These are phyloP conservation scores for Meyerozyma carpophila DNA, from an alignment of 1,139 yeast genomes.

Conservation along the genomic window DNA sequence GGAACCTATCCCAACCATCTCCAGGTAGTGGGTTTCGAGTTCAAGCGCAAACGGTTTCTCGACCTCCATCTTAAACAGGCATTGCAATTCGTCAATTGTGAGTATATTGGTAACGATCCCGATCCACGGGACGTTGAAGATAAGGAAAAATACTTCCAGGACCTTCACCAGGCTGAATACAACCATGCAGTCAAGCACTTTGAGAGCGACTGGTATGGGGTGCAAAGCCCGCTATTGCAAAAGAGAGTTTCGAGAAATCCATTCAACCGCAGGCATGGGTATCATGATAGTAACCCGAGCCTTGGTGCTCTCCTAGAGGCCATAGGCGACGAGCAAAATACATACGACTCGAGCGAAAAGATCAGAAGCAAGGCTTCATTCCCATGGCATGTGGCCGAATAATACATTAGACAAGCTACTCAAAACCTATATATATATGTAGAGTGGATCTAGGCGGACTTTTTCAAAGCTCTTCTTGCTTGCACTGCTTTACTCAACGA, in stretches of 20 bases:
- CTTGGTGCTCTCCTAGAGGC: conserved; percentile 17
- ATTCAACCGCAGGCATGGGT: conserved; percentile 42
- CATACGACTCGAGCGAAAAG: not conserved
- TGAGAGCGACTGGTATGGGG: conserved; percentile 58
- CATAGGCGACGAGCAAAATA: conserved; percentile 6
- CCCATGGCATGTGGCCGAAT: not conserved
- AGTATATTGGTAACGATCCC: conserved; percentile 64
- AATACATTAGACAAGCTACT: not conserved
- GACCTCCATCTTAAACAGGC: conserved; percentile 49
- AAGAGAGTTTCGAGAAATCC: conserved; percentile 58
- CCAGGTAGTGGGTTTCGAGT: conserved; percentile 68
- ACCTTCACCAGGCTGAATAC: conserved; percentile 43
- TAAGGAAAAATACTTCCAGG: conserved; percentile 30
- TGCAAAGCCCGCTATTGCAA: conserved; percentile 30
- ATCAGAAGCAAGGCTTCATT: not conserved
- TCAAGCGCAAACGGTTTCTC: conserved; percentile 57
- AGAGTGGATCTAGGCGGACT: not conserved
- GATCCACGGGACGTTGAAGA: conserved; percentile 28
- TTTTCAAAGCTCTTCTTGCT: conserved; percentile 53
- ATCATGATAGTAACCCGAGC: conserved; percentile 24
- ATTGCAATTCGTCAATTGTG: conserved; percentile 15
- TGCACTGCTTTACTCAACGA: conserved; percentile 79
- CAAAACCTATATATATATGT: not conserved
- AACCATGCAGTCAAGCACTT: conserved; percentile 54
- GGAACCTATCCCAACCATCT: conserved; percentile 46